These are phyloP conservation scores for Diplodia sapinea DNA, from an alignment of 2,329 filamentous ascomycete genomes.

Conservation along the genomic window DNA sequence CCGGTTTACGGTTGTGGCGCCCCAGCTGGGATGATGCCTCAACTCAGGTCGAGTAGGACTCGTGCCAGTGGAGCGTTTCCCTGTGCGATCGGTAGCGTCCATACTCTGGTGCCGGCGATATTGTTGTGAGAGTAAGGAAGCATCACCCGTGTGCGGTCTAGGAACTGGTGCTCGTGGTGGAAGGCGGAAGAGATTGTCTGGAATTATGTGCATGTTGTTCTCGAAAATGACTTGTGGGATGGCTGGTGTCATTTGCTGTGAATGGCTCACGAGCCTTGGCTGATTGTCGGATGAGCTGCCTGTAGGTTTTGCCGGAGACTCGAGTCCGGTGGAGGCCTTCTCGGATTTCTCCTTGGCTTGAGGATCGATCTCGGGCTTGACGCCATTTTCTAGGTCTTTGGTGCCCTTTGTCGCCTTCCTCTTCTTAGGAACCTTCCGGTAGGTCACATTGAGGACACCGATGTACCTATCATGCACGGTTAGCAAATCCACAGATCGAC, in stretches of 20 bases:
- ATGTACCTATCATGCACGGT: constrained; percentile 73
- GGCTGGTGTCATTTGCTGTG: constrained; percentile 69
- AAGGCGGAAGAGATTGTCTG: constrained; percentile 77
- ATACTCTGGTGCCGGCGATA: constrained; percentile 47
- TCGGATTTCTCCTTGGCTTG: constrained; percentile 12
- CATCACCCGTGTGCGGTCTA: constrained; percentile 35
- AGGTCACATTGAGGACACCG: constrained; percentile 94
- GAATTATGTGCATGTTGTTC: constrained; percentile 92
- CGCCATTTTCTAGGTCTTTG: constrained; percentile 22
- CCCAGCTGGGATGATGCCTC: constrained; percentile 70
- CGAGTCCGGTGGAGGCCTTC: constrained; percentile 3
- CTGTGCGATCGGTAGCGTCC: constrained; percentile 34
- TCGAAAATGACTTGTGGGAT: constrained; percentile 92
- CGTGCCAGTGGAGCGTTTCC: constrained; percentile 34
- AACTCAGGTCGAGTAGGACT: constrained; percentile 49
- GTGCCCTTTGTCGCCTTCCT: constrained; percentile 48
- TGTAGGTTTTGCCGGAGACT: constrained; percentile 35
- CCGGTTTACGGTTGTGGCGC: constrained; percentile 89
- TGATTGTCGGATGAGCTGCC: constrained; percentile 36
- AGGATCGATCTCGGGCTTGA: constrained; percentile 9
- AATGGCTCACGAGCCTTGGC: constrained; percentile 71
- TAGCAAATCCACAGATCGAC: constrained; percentile 39
- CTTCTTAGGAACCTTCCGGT: constrained; percentile 78
- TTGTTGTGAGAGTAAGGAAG: constrained; percentile 42
- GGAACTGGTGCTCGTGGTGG: constrained; percentile 53